phyloP scores from a whole-genome alignment of 2,329 filamentous ascomycete genomes.

The Aspergillus novoparasiticus region DNA sequence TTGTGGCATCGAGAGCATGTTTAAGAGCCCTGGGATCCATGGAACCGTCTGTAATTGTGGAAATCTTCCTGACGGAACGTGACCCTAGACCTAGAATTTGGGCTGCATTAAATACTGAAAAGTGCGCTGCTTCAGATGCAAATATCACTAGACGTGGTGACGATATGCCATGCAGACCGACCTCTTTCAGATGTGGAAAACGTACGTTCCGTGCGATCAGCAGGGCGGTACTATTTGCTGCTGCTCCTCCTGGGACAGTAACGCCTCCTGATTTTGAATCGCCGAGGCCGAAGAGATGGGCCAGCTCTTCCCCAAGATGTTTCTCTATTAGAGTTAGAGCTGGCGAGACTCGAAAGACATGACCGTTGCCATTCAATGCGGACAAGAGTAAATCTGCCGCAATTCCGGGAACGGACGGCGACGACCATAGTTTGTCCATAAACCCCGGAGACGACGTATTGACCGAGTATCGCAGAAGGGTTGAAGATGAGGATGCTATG shows the following conservation, averaged over 20 bases:
- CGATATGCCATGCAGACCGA: background rate
- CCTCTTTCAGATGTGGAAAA: background rate
- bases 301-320: constrained; percentile 1
- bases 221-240: background rate
- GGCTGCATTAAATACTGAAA: background rate
- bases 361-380: background rate
- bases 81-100: background rate
- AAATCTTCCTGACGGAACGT: background rate
- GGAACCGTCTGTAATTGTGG: background rate
- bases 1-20: background rate
- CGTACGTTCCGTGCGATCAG: background rate
- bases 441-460: background rate
- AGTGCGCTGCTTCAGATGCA: background rate
- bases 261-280: background rate
- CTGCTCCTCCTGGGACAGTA: background rate
- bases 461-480: background rate
- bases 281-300: background rate
- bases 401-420: background rate
- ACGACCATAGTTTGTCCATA: constrained; percentile 2
- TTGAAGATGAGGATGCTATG: background rate
- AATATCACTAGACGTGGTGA: background rate
- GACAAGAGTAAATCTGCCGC: background rate
- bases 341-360: background rate
- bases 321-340: background rate
- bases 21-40: background rate